phyloP scores from a whole-genome alignment of 495 filamentous ascomycete species.

The Sporormia fimetaria region DNA sequence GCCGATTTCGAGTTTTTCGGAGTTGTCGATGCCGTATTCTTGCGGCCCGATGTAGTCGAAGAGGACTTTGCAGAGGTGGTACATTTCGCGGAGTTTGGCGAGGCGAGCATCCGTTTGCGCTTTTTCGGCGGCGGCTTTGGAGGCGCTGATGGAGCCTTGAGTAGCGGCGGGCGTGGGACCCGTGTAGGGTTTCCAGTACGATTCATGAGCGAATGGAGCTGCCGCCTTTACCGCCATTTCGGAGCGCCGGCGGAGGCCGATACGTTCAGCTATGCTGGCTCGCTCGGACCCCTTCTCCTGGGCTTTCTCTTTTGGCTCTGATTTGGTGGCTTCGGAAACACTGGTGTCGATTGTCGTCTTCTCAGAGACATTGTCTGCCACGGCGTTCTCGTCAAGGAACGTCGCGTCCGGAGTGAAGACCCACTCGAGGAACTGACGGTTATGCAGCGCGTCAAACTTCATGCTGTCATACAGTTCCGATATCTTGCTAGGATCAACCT shows the following conservation, averaged over 20 bases:
- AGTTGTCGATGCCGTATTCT: slow-evolving; percentile 89
- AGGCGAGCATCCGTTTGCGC: slow-evolving; percentile 76
- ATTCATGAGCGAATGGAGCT: slow-evolving; percentile 32
- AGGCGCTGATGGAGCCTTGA: no score
- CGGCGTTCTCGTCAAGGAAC: slow-evolving; percentile 51
- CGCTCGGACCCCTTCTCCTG: slow-evolving; percentile 10
- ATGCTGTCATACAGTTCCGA: slow-evolving; percentile 97
- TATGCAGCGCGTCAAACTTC: slow-evolving; percentile 98
- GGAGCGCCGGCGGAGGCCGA: slow-evolving; percentile 33
- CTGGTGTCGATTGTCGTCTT: slow-evolving; percentile 11
- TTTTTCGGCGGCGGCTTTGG: slow-evolving; percentile 45
- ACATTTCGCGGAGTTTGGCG: slow-evolving; percentile 80
- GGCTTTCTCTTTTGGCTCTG: slow-evolving; percentile 14
- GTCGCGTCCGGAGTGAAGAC: slow-evolving; percentile 74
- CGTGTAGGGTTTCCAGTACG: slow-evolving; percentile 80
- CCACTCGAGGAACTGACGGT: slow-evolving; percentile 94
- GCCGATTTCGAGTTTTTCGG: slow-evolving; percentile 94
- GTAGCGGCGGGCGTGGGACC: no score
- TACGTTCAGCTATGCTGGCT: slow-evolving; percentile 30
- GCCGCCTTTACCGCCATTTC: slow-evolving; percentile 13
- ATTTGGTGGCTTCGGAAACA: slow-evolving; percentile 4
- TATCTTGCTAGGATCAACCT: slow-evolving; percentile 95
- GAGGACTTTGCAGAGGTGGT: slow-evolving; percentile 81
- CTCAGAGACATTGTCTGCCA: slow-evolving; percentile 14
- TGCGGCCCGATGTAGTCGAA: slow-evolving; percentile 98